phyloP scores from a whole-genome alignment of 192 early-diverging fungal species.

The Entrophospora sp. region DNA sequence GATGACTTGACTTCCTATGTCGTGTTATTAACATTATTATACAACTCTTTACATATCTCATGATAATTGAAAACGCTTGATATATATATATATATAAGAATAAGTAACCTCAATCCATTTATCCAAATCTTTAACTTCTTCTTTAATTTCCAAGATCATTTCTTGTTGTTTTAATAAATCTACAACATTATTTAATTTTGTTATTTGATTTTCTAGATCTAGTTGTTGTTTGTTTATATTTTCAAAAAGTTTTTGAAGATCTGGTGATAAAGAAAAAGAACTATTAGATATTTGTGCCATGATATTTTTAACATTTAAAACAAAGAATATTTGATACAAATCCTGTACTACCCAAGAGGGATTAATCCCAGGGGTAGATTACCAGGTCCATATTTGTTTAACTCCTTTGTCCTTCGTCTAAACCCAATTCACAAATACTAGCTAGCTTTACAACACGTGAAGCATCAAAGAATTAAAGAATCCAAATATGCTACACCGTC shows the following conservation, averaged over 20 bases:
- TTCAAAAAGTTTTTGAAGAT: slow-evolving; percentile 2
- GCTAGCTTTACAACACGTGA: no score
- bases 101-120: slow-evolving; percentile 13
- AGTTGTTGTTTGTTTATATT: slow-evolving; percentile 3
- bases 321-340: no score
- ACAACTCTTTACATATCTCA: no score
- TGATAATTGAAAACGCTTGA: not conserved
- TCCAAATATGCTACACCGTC: no score
- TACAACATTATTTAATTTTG: slow-evolving; percentile 9
- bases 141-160: not conserved
- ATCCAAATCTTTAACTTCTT: slow-evolving; percentile 2
- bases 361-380: no score
- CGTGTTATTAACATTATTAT: not conserved
- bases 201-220: slow-evolving; percentile 15
- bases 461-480: no score
- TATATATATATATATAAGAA: not conserved
- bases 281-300: no score
- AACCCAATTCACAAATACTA: no score
- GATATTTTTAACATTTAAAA: no score
- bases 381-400: no score
- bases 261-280: not conserved
- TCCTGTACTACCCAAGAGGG: no score
- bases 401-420: no score
- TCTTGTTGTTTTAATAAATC: slow-evolving; percentile 9
- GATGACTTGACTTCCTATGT: slow-evolving; percentile 3